These are phyloP conservation scores for Chlorencoelia australis DNA, from an alignment of 2,329 filamentous ascomycete species.

Conservation along the genomic window DNA sequence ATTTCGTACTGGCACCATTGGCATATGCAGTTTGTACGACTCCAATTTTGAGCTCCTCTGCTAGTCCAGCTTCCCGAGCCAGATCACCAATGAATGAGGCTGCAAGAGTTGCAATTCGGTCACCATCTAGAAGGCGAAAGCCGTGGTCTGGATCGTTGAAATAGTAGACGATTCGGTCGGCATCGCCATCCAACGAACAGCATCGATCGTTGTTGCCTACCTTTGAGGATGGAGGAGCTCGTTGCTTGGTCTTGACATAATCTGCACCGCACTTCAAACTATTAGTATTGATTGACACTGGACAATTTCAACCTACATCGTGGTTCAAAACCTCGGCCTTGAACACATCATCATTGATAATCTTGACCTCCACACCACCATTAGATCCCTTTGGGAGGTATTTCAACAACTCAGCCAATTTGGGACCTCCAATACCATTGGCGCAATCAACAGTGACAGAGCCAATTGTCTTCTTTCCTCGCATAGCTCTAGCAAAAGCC, in stretches of 20 bases:
- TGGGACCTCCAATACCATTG: constrained; percentile 91
- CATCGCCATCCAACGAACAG: constrained; percentile 90
- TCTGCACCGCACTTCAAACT: constrained; percentile 72
- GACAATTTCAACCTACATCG: constrained; percentile 47
- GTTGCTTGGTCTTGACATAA: constrained; percentile 94
- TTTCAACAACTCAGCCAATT: constrained; percentile 78
- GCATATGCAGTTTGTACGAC: constrained; percentile 97
- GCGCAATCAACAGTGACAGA: constrained; percentile 83
- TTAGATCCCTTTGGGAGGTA: constrained; percentile 58
- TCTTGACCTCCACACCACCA: constrained; percentile 67
- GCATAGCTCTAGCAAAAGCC: constrained; percentile 77
- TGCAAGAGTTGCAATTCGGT: constrained; percentile 89
- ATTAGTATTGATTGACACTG: constrained; percentile 7
- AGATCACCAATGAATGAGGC: constrained; percentile 91
- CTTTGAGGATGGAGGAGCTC: constrained; percentile 74
- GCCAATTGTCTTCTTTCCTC: constrained; percentile 63
- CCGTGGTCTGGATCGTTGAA: constrained; percentile 72
- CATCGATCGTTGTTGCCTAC: constrained; percentile 66
- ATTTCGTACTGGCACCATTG: constrained; percentile 88
- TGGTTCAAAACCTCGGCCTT: constrained; percentile 83
- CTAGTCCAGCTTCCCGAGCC: constrained; percentile 66
- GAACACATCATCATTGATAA: constrained; percentile 89
- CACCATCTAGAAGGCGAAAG: constrained; percentile 90
- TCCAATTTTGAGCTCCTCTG: constrained; percentile 75
- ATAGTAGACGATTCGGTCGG: constrained; percentile 93